These are phyloP conservation scores for Calonectria pseudoturangicola DNA, from an alignment of 2,329 filamentous ascomycete genomes.

Conservation along the genomic window DNA sequence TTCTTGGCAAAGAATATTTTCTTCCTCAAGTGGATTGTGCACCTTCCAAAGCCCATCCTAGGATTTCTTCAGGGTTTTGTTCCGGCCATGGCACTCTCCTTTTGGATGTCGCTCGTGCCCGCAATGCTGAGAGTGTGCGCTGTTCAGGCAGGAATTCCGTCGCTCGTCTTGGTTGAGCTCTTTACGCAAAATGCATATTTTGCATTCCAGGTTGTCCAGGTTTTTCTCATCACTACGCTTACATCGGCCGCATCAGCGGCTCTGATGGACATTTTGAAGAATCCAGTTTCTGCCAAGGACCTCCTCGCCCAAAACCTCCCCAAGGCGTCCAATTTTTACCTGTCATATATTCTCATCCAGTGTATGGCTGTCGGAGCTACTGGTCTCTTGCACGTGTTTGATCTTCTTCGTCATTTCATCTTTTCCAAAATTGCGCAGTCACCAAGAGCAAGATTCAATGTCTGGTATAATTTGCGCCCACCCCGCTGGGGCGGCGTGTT, in stretches of 20 bases:
- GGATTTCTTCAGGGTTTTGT: conserved; percentile 91
- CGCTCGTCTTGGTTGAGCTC: conserved; percentile 86
- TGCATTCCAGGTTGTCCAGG: conserved; percentile 90
- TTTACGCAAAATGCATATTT: conserved; percentile 96
- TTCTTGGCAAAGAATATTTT: conserved; percentile 78
- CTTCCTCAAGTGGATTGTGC: conserved; percentile 83
- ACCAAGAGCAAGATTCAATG: conserved; percentile 85
- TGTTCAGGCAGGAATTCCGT: conserved; percentile 86
- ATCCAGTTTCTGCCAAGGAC: conserved; percentile 77
- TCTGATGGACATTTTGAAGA: conserved; percentile 74
- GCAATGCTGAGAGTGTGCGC: conserved; percentile 88
- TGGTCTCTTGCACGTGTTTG: conserved; percentile 81
- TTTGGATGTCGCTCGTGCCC: conserved; percentile 91
- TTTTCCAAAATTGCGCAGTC: conserved; percentile 85
- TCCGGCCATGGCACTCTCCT: conserved; percentile 84
- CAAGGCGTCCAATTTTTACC: conserved; percentile 92
- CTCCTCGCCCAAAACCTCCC: conserved; percentile 86
- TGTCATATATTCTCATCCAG: conserved; percentile 94
- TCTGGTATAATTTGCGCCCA: conserved; percentile 84
- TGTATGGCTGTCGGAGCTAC: conserved; percentile 86
- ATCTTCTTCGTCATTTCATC: conserved; percentile 74
- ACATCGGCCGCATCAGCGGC: conserved; percentile 86
- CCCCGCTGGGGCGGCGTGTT: conserved; percentile 90
- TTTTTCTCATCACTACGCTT: conserved; percentile 91
- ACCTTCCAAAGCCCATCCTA: conserved; percentile 81